Conservation (phyloP, 352 stramenopile genomes). For the Phytopythium litorale region DNA sequence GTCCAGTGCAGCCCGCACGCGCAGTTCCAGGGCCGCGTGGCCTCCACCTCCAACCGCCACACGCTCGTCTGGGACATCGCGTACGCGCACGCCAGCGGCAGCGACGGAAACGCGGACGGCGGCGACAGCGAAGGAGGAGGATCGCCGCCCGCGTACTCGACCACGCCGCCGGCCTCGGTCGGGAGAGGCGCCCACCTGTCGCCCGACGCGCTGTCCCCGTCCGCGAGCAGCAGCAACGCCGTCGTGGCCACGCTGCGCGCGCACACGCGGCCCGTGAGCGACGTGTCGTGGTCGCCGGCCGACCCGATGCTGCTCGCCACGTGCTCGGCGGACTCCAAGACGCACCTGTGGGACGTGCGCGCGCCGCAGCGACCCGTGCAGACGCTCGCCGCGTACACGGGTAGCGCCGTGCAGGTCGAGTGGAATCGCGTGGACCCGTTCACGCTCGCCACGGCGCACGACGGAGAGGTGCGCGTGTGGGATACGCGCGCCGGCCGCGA, state of each 20-base stretch:
- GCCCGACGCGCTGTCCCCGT: background rate
- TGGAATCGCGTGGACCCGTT: constrained; percentile 73
- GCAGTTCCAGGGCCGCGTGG: constrained; percentile 60
- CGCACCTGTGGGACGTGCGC: constrained; percentile 78
- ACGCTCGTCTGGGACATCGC: constrained; percentile 80
- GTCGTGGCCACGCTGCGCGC: constrained; percentile 70
- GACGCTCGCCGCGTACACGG: constrained; percentile 65
- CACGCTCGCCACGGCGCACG: constrained; percentile 73
- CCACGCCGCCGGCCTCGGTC: constrained; percentile 24
- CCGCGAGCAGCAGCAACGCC: constrained; percentile 4
- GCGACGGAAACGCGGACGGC: constrained; percentile 7
- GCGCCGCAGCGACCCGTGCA: constrained; percentile 64
- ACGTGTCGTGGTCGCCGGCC: constrained; percentile 70
- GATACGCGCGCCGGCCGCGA: constrained; percentile 49
- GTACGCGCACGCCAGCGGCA: constrained; percentile 10
- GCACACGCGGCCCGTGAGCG: constrained; percentile 71
- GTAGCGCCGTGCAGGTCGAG: constrained; percentile 63
- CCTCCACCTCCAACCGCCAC: constrained; percentile 78
- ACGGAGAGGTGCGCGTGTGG: constrained; percentile 77
- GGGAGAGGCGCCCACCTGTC: background rate
- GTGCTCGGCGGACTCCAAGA: constrained; percentile 74
- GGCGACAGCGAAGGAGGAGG: background rate
- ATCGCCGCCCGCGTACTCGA: constrained; percentile 13
- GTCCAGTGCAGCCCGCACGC: constrained; percentile 77
- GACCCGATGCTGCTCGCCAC: constrained; percentile 76